Conservation (phyloP, 768 basidiomycete genomes). For the Vishniacozyma victoriae region DNA sequence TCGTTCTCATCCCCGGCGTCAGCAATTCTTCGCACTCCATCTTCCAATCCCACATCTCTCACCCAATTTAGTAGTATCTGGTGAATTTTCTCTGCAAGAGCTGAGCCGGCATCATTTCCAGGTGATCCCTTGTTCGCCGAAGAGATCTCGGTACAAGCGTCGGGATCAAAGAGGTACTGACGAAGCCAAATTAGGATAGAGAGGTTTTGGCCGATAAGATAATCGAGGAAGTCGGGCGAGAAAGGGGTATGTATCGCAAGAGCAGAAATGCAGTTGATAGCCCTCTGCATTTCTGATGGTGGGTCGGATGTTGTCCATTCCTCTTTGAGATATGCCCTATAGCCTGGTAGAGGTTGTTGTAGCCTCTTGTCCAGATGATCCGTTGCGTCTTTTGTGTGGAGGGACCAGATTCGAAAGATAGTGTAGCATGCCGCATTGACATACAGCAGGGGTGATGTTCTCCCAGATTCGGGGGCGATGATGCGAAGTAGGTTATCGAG, state of each 20-base stretch:
- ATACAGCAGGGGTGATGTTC: slow-evolving; percentile 7
- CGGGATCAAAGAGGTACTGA: no score
- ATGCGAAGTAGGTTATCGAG: slow-evolving; percentile 53
- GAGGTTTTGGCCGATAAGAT: slow-evolving; percentile 63
- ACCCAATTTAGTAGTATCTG: no score
- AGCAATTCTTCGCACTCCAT: no score
- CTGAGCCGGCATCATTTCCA: no score
- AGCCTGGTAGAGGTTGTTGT: background rate
- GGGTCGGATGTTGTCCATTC: background rate
- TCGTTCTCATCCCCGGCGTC: no score
- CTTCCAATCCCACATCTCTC: no score
- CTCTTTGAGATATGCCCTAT: background rate
- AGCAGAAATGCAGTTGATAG: slow-evolving; percentile 35
- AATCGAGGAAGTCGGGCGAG: slow-evolving; percentile 61
- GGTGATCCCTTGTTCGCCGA: no score
- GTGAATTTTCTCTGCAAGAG: no score
- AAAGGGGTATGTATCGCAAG: slow-evolving; percentile 61
- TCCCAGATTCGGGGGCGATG: slow-evolving; percentile 1
- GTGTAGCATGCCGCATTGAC: slow-evolving; percentile 23
- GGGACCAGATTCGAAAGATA: slow-evolving; percentile 41
- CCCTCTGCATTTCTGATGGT: no score
- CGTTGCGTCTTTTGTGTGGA: background rate
- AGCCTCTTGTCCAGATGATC: background rate
- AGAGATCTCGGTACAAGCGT: no score
- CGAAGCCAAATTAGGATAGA: no score